phyloP scores from a whole-genome alignment of 2,329 filamentous ascomycete species.

The Colletotrichum spaethianum region DNA sequence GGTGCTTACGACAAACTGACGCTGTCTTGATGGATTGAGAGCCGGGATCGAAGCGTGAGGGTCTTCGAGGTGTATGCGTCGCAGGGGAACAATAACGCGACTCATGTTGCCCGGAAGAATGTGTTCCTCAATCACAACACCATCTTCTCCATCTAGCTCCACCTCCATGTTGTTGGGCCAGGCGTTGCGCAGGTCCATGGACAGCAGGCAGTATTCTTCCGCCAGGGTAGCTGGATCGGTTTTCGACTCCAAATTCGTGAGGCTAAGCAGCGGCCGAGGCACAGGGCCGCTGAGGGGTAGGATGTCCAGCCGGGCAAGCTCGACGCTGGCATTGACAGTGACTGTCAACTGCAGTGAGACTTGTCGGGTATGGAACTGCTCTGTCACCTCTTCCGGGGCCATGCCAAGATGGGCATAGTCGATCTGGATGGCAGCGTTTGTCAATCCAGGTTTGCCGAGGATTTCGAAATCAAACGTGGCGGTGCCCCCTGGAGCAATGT shows the following conservation, averaged over 20 bases:
- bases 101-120: slow-evolving; percentile 79
- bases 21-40: slow-evolving; percentile 83
- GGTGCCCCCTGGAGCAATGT: slow-evolving; percentile 77
- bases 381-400: slow-evolving; percentile 75
- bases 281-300: slow-evolving; percentile 79
- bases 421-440: slow-evolving; percentile 83
- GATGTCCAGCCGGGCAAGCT: slow-evolving; percentile 85
- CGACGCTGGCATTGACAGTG: slow-evolving; percentile 92
- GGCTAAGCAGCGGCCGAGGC: slow-evolving; percentile 71
- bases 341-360: slow-evolving; percentile 85
- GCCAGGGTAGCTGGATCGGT: slow-evolving; percentile 53
- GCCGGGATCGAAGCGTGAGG: slow-evolving; percentile 84
- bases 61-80: slow-evolving; percentile 81
- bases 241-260: slow-evolving; percentile 53
- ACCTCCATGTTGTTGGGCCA: slow-evolving; percentile 87
- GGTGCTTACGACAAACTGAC: slow-evolving; percentile 92
- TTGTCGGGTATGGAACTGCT: slow-evolving; percentile 87
- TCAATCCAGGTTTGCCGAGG: slow-evolving; percentile 87
- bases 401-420: slow-evolving; percentile 89
- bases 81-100: slow-evolving; percentile 82
- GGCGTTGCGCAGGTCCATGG: slow-evolving; percentile 89
- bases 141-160: slow-evolving; percentile 69
- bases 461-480: slow-evolving; percentile 87
- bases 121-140: slow-evolving; percentile 65
- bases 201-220: slow-evolving; percentile 79